These are phyloP conservation scores for Solanum pimpinellifolium DNA, from an alignment of 257 asterid species.

Conservation along the genomic window DNA sequence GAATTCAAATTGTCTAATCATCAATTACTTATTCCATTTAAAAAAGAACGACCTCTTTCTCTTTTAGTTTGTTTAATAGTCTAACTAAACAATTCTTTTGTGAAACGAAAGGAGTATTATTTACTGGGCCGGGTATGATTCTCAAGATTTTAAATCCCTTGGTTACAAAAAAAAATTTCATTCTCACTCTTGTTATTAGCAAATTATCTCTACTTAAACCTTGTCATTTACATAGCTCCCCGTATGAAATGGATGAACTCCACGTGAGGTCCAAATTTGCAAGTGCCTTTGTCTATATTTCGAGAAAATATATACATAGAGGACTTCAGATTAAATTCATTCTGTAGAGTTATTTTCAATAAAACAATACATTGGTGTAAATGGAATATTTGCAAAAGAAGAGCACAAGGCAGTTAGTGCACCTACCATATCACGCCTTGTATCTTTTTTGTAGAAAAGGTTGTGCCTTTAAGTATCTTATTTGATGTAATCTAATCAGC, in stretches of 20 bases:
- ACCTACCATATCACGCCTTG: not conserved
- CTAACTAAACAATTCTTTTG: too few relatives aligned
- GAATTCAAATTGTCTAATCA: too few relatives aligned
- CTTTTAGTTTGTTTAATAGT: too few relatives aligned
- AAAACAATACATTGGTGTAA: not conserved
- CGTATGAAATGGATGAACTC: not conserved
- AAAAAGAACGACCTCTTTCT: too few relatives aligned
- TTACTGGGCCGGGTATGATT: not conserved
- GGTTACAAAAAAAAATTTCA: not conserved
- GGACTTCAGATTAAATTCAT: not conserved
- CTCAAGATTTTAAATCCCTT: not conserved
- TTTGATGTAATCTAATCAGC: not conserved
- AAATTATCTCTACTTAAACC: not conserved
- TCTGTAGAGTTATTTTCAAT: not conserved
- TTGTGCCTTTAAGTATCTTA: not conserved
- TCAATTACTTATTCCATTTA: not conserved
- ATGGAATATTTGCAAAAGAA: not conserved
- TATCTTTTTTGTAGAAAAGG: not conserved
- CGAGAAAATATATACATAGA: not conserved
- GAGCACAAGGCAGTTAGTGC: not conserved
- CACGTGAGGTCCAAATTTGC: not conserved
- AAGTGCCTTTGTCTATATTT: not conserved
- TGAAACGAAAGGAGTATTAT: too few relatives aligned
- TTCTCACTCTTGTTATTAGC: not conserved
- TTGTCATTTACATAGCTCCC: not conserved